phyloP scores from a whole-genome alignment of 192 early-diverging fungal species.

The Coemansia sp. region DNA sequence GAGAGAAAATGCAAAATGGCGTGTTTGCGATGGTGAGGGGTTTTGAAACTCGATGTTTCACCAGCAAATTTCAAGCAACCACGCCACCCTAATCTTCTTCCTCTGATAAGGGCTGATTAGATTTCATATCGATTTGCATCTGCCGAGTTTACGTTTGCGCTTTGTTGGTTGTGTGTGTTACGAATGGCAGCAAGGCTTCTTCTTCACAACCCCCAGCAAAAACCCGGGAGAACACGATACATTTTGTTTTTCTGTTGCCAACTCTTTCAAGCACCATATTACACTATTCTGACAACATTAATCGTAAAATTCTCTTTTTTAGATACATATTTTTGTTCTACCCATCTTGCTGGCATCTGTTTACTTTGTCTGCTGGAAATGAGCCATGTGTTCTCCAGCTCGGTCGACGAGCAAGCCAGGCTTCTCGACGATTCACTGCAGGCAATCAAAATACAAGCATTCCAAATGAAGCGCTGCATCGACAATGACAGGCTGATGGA shows the following conservation, averaged over 20 bases:
- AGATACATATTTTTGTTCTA: not conserved
- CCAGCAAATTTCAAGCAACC: too few relatives aligned
- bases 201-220: not conserved
- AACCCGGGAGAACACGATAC: not conserved
- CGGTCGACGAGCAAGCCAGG: conserved; percentile 81
- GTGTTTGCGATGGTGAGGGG: not conserved
- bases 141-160: too few relatives aligned
- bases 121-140: too few relatives aligned
- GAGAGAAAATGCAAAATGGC: not conserved
- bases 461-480: conserved; percentile 93
- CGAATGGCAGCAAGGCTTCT: not conserved
- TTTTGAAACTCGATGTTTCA: not conserved
- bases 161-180: too few relatives aligned
- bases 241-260: not conserved
- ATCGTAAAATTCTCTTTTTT: not conserved
- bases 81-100: too few relatives aligned
- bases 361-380: conserved; percentile 9
- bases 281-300: not conserved
- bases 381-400: conserved; percentile 44
- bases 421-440: conserved; percentile 89
- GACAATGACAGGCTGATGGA: conserved; percentile 92
- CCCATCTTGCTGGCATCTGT: conserved; percentile 4
- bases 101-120: too few relatives aligned
- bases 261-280: not conserved
- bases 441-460: conserved; percentile 91